phyloP scores from a whole-genome alignment of 345 rosid genomes.

The Heritiera fomes region DNA sequence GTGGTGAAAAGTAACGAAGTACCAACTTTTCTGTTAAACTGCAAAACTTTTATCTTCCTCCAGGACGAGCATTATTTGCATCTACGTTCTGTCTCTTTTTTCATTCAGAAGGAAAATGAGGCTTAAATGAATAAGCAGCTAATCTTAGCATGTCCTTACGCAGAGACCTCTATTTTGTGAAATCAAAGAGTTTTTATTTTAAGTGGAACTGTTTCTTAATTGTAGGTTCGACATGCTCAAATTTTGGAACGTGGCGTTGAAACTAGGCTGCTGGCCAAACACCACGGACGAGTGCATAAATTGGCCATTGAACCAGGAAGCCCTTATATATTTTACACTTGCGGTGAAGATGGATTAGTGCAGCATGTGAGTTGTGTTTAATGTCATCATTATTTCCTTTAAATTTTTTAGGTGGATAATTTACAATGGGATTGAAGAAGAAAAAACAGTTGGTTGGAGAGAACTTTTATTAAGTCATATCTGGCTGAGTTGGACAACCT shows the following conservation, averaged over 20 bases:
- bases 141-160: neutral
- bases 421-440: conserved; percentile 7
- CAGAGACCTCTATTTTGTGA: neutral
- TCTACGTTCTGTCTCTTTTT: neutral
- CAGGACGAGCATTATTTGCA: conserved; percentile 1
- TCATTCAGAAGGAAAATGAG: neutral
- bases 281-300: conserved; percentile 71
- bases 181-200: conserved; percentile 10
- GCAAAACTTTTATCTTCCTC: neutral
- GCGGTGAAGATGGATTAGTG: conserved; percentile 94
- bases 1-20: neutral
- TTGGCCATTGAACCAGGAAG: conserved; percentile 91
- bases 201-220: neutral
- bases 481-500: neutral
- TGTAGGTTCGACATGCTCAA: conserved; percentile 76
- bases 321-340: conserved; percentile 73
- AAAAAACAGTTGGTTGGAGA: neutral
- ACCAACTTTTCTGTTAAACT: neutral
- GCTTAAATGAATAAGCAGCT: neutral
- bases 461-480: neutral
- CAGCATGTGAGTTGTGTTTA: conserved; percentile 66
- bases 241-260: conserved; percentile 69
- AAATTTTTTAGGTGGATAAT: conserved; percentile 9
- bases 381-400: neutral
- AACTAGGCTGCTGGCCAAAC: conserved; percentile 57